These are phyloP conservation scores for Aquanectria penicillioides DNA, from an alignment of 2,329 filamentous ascomycete genomes.

Conservation along the genomic window DNA sequence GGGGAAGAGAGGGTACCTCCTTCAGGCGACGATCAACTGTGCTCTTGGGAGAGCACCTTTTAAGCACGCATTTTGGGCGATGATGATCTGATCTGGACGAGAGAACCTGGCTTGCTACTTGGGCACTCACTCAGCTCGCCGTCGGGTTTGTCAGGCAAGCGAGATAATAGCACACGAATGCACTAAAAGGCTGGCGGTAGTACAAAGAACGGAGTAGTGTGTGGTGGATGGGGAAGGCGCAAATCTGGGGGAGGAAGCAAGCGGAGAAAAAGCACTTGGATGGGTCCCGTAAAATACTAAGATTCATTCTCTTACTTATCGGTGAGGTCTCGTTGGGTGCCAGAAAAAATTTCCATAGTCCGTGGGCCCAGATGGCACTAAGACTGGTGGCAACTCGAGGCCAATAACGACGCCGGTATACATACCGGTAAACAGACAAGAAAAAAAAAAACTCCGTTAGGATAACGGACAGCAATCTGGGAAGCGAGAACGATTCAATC, in stretches of 20 bases:
- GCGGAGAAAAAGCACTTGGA: slow-evolving; percentile 7
- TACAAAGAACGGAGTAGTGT: not conserved
- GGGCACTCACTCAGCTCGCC: slow-evolving; percentile 1
- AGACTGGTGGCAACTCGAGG: not conserved
- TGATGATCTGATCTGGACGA: not conserved
- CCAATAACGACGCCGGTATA: not conserved
- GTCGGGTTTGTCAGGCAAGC: slow-evolving; percentile 3
- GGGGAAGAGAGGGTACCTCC: not conserved
- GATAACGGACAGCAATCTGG: not conserved
- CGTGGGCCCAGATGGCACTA: slow-evolving; percentile 15
- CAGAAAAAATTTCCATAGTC: not conserved
- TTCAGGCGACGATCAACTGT: too few relatives aligned
- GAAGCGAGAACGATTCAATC: not conserved
- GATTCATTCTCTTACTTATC: slow-evolving; percentile 6
- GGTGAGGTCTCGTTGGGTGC: slow-evolving; percentile 5
- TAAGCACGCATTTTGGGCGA: slow-evolving; percentile 21
- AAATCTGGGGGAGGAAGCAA: slow-evolving; percentile 15
- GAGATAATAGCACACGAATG: not conserved
- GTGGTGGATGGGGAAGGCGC: not conserved
- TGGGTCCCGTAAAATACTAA: not conserved
- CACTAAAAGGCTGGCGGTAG: not conserved
- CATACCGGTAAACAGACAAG: not conserved
- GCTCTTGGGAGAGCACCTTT: slow-evolving; percentile 20
- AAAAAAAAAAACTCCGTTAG: not conserved
- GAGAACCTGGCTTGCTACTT: not conserved